Conservation (phyloP, 73 alveolate genomes). For the Loxodes magnus region DNA sequence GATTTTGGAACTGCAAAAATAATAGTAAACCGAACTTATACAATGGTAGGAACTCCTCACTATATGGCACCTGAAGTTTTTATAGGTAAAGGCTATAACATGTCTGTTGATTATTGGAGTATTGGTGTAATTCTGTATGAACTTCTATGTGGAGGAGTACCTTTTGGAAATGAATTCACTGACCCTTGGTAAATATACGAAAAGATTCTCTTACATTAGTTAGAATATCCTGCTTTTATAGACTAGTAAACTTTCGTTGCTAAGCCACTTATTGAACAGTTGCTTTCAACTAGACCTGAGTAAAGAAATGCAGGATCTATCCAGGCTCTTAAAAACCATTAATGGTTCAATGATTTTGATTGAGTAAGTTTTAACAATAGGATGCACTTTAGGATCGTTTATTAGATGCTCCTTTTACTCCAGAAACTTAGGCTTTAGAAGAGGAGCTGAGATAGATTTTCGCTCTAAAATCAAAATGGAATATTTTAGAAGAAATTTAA, state of each 20-base stretch:
- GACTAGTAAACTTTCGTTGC: constrained; percentile 25
- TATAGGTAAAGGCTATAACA: constrained; percentile 48
- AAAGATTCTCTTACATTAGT: background rate
- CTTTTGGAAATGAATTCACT: constrained; percentile 32
- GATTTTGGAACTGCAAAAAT: constrained; percentile 51
- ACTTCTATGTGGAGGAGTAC: constrained; percentile 33
- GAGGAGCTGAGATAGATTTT: no score
- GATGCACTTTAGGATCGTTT: no score
- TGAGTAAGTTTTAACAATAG: constrained; percentile 24
- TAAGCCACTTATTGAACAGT: constrained; percentile 21
- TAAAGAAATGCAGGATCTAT: constrained; percentile 39
- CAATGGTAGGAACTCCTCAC: constrained; percentile 44
- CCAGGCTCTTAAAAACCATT: constrained; percentile 33
- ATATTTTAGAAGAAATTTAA: no score
- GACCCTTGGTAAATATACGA: constrained; percentile 18
- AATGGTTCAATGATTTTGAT: constrained; percentile 37
- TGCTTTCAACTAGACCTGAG: constrained; percentile 35
- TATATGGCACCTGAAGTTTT: constrained; percentile 71
- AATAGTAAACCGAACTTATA: constrained; percentile 21
- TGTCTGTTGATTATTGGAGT: constrained; percentile 62
- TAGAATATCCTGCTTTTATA: constrained; percentile 17
- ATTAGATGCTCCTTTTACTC: no score
- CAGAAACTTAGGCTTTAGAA: no score
- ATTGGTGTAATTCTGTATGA: constrained; percentile 49
- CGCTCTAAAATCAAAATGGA: no score